Conservation (phyloP, 176 grass and related monocot genomes). For the Bromus sterilis region DNA sequence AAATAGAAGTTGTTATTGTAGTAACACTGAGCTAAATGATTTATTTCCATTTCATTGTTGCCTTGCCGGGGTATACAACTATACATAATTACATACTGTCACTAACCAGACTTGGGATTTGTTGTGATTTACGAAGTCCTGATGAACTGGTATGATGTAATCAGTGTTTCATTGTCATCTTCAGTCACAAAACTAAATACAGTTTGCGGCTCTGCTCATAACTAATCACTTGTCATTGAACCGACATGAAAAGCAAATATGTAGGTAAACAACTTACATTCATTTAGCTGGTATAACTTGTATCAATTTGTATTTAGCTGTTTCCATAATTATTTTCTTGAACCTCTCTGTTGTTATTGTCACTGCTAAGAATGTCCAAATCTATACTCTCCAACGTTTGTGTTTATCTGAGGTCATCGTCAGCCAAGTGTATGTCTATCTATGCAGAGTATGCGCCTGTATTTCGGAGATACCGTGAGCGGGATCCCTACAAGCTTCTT, state of each 20-base stretch:
- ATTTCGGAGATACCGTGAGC: slow-evolving; percentile 57
- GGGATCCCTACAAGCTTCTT: slow-evolving; percentile 87
- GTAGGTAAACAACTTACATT: background rate
- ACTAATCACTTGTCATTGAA: background rate
- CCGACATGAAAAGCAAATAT: background rate
- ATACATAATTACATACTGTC: background rate
- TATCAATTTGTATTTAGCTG: background rate
- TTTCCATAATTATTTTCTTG: background rate
- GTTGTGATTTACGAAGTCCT: background rate
- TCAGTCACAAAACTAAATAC: background rate
- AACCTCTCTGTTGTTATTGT: background rate
- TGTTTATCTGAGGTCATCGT: background rate
- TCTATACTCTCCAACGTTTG: background rate
- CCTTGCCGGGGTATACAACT: background rate
- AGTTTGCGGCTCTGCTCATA: background rate
- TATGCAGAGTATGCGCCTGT: slow-evolving; percentile 52
- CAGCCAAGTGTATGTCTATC: slow-evolving; percentile 9
- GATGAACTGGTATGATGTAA: background rate
- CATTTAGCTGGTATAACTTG: background rate
- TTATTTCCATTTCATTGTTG: background rate
- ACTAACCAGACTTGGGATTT: background rate
- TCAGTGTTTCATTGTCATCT: background rate
- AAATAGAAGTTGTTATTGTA: background rate
- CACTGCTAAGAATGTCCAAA: background rate
- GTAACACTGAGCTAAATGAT: background rate